These are phyloP conservation scores for Schwanniomyces polymorphus DNA, from an alignment of 805 yeast species.

Conservation along the genomic window DNA sequence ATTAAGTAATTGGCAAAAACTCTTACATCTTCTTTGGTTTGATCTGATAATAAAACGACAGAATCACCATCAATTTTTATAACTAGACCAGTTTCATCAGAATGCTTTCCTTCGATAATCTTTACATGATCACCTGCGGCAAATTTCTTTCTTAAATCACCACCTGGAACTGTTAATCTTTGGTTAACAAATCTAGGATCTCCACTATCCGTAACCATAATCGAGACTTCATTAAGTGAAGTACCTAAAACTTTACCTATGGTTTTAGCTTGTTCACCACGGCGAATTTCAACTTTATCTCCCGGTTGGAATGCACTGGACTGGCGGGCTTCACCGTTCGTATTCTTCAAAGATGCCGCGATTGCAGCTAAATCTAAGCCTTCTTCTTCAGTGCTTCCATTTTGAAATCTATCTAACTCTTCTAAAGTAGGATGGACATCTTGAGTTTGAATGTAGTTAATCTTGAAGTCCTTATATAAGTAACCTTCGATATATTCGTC, in stretches of 20 bases:
- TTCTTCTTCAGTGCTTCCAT: constrained; percentile 69
- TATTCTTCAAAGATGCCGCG: constrained; percentile 78
- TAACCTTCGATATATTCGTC: constrained; percentile 92
- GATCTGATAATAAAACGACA: constrained; percentile 87
- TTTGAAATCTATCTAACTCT: constrained; percentile 79
- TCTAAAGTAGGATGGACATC: constrained; percentile 84
- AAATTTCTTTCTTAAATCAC: constrained; percentile 81
- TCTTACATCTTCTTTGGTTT: constrained; percentile 82
- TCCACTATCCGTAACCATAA: constrained; percentile 51
- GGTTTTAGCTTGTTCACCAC: constrained; percentile 92
- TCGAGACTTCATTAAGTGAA: constrained; percentile 53
- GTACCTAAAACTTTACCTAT: constrained; percentile 76
- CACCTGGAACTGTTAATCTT: constrained; percentile 77
- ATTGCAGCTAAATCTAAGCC: constrained; percentile 86
- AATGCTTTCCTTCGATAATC: constrained; percentile 85
- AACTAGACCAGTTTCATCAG: constrained; percentile 93
- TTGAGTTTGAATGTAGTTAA: constrained; percentile 78
- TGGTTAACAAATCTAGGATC: constrained; percentile 58
- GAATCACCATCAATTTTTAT: constrained; percentile 79
- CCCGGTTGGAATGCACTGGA: constrained; percentile 76
- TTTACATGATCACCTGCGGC: constrained; percentile 93
- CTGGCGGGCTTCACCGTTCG: constrained; percentile 24
- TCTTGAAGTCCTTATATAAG: constrained; percentile 79
- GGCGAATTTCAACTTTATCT: constrained; percentile 86
- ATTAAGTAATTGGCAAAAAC: constrained; percentile 91